Conservation (phyloP, 257 asterid genomes). For the Solanum clarkiae region DNA sequence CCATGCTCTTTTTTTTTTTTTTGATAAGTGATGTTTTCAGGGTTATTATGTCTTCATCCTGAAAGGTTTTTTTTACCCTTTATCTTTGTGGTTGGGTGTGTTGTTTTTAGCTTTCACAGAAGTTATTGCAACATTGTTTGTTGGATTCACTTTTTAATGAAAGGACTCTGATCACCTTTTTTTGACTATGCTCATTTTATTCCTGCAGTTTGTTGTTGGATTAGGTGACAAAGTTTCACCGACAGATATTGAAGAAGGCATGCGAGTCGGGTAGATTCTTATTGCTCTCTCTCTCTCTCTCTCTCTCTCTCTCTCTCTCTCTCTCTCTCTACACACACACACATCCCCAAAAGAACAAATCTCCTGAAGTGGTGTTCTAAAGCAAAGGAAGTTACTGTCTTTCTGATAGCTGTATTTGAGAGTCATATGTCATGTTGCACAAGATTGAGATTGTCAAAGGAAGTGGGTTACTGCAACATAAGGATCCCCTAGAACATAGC, state of each 20-base stretch:
- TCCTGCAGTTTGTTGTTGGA: conserved; percentile 85
- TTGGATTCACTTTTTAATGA: neutral
- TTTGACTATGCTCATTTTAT: conserved; percentile 4
- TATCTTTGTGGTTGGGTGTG: neutral
- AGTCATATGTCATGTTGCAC: neutral
- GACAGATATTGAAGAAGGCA: conserved; percentile 97
- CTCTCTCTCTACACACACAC: too few relatives aligned
- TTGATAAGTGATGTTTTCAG: neutral
- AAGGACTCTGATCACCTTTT: conserved; percentile 24
- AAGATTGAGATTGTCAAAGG: neutral
- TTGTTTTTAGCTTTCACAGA: neutral
- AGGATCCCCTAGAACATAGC: neutral
- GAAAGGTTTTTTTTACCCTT: neutral
- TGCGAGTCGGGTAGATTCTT: conserved; percentile 81
- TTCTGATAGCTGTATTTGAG: neutral
- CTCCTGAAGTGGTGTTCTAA: neutral
- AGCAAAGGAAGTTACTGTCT: neutral
- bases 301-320: neutral
- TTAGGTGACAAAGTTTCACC: conserved; percentile 96
- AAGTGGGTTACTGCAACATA: neutral
- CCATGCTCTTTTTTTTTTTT: neutral
- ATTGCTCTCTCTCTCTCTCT: neutral
- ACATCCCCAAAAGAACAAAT: neutral
- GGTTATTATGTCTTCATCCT: neutral
- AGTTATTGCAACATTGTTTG: neutral